Evolutionary conservation across 2,329 filamentous ascomycete species (phyloP).

Genomic region (Plenodomus biglobosus): DNA sequence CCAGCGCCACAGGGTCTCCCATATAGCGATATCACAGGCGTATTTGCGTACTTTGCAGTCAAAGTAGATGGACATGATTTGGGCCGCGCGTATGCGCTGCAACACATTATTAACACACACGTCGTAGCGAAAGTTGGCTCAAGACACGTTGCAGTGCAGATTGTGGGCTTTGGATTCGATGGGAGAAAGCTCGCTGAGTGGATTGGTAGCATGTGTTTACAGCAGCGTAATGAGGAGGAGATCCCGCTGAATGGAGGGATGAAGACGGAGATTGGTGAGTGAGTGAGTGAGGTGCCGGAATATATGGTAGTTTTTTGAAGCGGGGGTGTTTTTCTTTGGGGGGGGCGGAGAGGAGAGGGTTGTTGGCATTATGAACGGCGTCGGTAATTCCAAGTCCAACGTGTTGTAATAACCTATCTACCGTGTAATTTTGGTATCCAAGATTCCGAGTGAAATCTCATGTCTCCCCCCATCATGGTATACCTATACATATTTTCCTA

Average conservation of each 20-base stretch:
- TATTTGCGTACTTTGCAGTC: constrained; percentile 39
- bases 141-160: not conserved
- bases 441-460: too few relatives aligned
- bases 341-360: too few relatives aligned
- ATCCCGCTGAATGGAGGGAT: not conserved
- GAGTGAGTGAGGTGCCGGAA: too few relatives aligned
- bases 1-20: constrained; percentile 16
- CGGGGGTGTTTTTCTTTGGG: too few relatives aligned
- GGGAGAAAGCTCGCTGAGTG: not conserved
- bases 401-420: too few relatives aligned
- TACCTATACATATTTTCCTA: too few relatives aligned
- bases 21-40: constrained; percentile 38
- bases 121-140: constrained; percentile 9
- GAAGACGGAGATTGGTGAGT: too few relatives aligned
- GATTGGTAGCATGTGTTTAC: not conserved
- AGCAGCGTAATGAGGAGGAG: not conserved
- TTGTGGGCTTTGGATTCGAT: constrained; percentile 5
- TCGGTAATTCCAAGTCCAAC: too few relatives aligned
- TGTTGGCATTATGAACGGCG: too few relatives aligned
- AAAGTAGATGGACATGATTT: constrained; percentile 19
- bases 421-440: too few relatives aligned
- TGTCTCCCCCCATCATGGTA: too few relatives aligned
- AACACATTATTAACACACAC: constrained; percentile 19
- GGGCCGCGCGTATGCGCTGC: constrained; percentile 36
- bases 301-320: too few relatives aligned